Conservation (phyloP, 83 land plant genomes). For the Diphasiastrum complanatum region DNA sequence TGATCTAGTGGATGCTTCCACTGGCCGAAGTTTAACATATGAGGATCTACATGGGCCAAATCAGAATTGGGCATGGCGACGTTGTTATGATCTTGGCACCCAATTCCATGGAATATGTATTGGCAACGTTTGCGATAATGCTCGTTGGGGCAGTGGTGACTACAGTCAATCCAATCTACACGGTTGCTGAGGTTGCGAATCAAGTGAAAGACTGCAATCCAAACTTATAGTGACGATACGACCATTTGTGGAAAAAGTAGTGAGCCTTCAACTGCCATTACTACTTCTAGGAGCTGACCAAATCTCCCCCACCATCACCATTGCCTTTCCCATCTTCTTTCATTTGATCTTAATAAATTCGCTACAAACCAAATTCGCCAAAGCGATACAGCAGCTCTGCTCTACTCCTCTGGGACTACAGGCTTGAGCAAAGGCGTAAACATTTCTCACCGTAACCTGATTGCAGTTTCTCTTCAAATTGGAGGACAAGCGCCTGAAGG, state of each 20-base stretch:
- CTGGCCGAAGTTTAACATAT: too few species aligned
- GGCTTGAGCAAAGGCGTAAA: constrained; percentile 42
- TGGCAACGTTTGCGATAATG: constrained; percentile 34
- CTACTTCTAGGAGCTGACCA: not conserved
- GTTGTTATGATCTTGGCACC: constrained; percentile 31
- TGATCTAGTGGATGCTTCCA: too few species aligned
- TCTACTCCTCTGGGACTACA: constrained; percentile 59
- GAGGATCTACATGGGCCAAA: too few species aligned
- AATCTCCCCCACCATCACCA: not conserved
- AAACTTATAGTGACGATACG: constrained; percentile 32
- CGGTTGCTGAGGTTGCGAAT: constrained; percentile 29
- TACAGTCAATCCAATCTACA: constrained; percentile 37
- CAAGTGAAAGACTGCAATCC: constrained; percentile 27
- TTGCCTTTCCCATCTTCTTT: not conserved
- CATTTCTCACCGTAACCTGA: constrained; percentile 41
- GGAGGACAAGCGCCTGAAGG: not conserved
- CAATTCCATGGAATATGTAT: constrained; percentile 21
- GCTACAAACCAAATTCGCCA: constrained; percentile 9
- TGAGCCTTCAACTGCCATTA: not conserved
- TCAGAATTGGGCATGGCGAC: constrained; percentile 13
- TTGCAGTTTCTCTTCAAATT: constrained; percentile 11
- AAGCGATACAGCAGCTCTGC: constrained; percentile 39
- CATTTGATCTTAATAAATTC: not conserved
- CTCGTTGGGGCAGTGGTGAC: constrained; percentile 35
- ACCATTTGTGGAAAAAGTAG: constrained; percentile 11